A percentile compares a stretch with the other conserved stretches of the same genome.
Conservation (phyloP, 257 asterid genomes). For the Solanum paucissectum region DNA sequence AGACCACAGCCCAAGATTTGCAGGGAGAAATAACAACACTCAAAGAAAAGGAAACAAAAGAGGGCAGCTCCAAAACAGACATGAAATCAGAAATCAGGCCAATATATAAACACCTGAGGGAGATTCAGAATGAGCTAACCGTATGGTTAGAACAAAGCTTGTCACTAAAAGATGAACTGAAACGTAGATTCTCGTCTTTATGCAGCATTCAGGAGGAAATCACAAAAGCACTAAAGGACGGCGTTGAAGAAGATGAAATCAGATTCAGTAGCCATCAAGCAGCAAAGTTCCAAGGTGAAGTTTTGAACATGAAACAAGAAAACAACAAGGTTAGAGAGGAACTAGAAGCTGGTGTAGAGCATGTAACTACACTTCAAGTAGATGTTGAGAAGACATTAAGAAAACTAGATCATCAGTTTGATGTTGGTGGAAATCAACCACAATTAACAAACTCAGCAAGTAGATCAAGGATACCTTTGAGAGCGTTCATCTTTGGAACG, state of each 20-base stretch:
- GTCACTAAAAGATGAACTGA: slow-evolving; percentile 56
- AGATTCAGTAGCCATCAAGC: slow-evolving; percentile 83
- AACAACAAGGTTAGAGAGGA: slow-evolving; percentile 77
- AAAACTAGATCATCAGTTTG: slow-evolving; percentile 56
- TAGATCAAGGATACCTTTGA: slow-evolving; percentile 41
- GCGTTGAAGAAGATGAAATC: slow-evolving; percentile 59
- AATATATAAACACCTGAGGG: slow-evolving; percentile 75
- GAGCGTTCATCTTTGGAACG: slow-evolving; percentile 66
- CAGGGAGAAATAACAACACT: slow-evolving; percentile 47
- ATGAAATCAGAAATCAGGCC: slow-evolving; percentile 65
- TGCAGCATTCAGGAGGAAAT: slow-evolving; percentile 79
- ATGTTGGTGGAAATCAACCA: slow-evolving; percentile 40
- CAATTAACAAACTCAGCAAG: slow-evolving; percentile 36
- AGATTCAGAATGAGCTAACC: slow-evolving; percentile 63
- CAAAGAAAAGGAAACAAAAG: slow-evolving; percentile 42
- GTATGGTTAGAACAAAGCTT: slow-evolving; percentile 67
- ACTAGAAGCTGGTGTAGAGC: slow-evolving; percentile 58
- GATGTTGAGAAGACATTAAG: slow-evolving; percentile 49
- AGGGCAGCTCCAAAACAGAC: slow-evolving; percentile 27
- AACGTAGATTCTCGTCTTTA: slow-evolving; percentile 51
- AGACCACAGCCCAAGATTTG: slow-evolving; percentile 57
- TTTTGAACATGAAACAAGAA: slow-evolving; percentile 87
- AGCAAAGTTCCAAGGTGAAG: slow-evolving; percentile 88
- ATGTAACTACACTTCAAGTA: slow-evolving; percentile 42
- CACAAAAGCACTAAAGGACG: slow-evolving; percentile 52